phyloP scores from a whole-genome alignment of 2,329 filamentous ascomycete genomes.

The Botryotinia narcissicola region DNA sequence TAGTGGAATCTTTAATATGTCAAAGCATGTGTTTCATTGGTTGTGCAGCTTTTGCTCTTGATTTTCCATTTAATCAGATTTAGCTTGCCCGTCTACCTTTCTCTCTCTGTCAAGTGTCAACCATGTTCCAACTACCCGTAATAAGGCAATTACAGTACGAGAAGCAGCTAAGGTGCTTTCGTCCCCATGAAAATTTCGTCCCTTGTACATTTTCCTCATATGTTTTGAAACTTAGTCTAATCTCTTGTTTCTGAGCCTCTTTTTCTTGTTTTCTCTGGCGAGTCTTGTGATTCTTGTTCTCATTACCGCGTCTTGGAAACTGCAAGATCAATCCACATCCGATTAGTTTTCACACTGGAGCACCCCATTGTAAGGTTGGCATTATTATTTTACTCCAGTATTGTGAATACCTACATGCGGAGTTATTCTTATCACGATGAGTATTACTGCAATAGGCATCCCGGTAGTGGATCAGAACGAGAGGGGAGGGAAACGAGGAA shows the following conservation, averaged over 20 bases:
- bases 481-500: not conserved
- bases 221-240: not conserved
- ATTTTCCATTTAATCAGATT: not conserved
- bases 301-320: constrained; percentile 4
- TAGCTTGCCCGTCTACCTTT: not conserved
- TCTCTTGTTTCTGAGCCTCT: not conserved
- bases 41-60: not conserved
- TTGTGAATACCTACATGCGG: not conserved
- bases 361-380: constrained; percentile 1
- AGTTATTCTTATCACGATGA: not conserved
- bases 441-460: constrained; percentile 1
- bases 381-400: not conserved
- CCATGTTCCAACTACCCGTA: not conserved
- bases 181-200: not conserved
- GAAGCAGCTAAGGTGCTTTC: not conserved
- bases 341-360: not conserved
- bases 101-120: not conserved
- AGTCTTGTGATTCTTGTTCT: not conserved
- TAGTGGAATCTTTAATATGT: not conserved
- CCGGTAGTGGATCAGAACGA: constrained; percentile 12
- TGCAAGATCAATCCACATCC: not conserved
- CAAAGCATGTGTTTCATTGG: not conserved
- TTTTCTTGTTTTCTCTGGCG: not conserved
- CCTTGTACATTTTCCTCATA: not conserved
- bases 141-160: not conserved